Evolutionary conservation across 257 asterid species (phyloP).

Genomic region (Nicotiana knightiana): DNA sequence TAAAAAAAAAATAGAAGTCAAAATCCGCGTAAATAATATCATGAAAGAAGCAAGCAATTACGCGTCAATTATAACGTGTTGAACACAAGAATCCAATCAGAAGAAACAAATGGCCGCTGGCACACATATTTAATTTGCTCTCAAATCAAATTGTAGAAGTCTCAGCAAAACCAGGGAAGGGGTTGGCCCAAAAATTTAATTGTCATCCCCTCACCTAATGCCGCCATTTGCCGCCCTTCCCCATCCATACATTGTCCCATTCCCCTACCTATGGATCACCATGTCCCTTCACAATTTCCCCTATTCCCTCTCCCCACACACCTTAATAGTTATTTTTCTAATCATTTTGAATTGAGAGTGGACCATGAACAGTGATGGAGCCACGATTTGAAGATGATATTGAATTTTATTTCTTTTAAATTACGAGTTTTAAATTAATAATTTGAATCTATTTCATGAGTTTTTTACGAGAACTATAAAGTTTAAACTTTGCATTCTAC

Average conservation of each 20-base stretch:
- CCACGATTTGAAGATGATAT: too few relatives aligned
- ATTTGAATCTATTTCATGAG: too few relatives aligned
- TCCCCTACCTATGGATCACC: neutral
- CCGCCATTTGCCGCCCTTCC: neutral
- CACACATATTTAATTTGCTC: neutral
- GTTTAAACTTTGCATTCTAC: too few relatives aligned
- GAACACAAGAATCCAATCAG: conserved; percentile 13
- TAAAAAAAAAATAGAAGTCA: neutral
- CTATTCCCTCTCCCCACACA: neutral
- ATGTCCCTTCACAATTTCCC: too few relatives aligned
- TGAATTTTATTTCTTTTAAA: too few relatives aligned
- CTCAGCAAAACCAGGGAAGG: too few relatives aligned
- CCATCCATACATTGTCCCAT: neutral
- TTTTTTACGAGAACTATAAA: too few relatives aligned
- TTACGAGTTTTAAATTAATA: too few relatives aligned
- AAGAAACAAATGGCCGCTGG: conserved; percentile 5
- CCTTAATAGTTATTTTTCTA: neutral
- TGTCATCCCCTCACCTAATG: neutral
- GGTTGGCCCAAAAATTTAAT: neutral
- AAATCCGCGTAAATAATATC: neutral
- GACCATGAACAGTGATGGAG: neutral
- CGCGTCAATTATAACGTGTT: conserved; percentile 28
- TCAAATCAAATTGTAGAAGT: neutral
- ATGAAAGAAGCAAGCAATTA: neutral
- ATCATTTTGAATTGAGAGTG: neutral